These are phyloP conservation scores for Isatis lusitanica DNA, from an alignment of 441 rosid genomes.

Conservation along the genomic window DNA sequence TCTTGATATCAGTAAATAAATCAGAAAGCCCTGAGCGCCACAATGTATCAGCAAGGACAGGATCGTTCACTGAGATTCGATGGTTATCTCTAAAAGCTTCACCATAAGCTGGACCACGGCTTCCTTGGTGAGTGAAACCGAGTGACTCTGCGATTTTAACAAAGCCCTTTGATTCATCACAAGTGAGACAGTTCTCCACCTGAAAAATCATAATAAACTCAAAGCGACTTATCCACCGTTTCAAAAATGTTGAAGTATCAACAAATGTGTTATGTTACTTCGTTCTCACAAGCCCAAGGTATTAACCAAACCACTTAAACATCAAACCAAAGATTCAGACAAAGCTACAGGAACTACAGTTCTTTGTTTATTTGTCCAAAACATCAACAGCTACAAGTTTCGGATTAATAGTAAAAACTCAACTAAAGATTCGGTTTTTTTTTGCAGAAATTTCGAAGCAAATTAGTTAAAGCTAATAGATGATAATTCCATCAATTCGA, in stretches of 20 bases:
- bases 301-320: not conserved
- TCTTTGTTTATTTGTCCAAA: not conserved
- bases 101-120: constrained; percentile 87
- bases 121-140: constrained; percentile 86
- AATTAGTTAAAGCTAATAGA: too few species aligned
- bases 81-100: constrained; percentile 94
- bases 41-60: constrained; percentile 57
- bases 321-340: not conserved
- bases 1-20: constrained; percentile 69
- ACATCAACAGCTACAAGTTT: not conserved
- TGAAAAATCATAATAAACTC: constrained; percentile 32
- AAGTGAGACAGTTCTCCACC: constrained; percentile 73
- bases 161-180: constrained; percentile 72
- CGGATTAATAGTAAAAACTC: too few species aligned
- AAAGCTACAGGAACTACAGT: not conserved
- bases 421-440: not conserved
- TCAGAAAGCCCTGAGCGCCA: constrained; percentile 78
- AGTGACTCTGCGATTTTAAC: constrained; percentile 66
- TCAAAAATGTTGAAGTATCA: not conserved
- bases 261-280: not conserved
- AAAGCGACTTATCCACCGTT: not conserved
- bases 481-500: too few species aligned
- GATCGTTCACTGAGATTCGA: constrained; percentile 68
- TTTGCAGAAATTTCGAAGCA: not conserved
- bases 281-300: not conserved